A percentile compares a stretch with the other conserved stretches of the same genome.
phyloP scores from a whole-genome alignment of 2,329 filamentous ascomycete species.

The Talaromyces sp. region DNA sequence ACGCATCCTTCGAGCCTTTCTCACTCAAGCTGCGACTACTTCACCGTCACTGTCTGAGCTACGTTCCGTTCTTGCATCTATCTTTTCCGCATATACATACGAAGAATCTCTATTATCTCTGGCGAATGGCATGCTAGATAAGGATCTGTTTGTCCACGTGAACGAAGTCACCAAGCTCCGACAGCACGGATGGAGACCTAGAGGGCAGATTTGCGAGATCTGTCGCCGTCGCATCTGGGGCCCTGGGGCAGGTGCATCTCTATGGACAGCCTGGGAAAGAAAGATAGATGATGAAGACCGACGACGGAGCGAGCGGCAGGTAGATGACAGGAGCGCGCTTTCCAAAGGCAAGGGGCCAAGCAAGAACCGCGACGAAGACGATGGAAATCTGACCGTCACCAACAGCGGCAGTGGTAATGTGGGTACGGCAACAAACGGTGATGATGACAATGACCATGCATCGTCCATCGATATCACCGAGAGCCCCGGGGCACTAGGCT shows the following conservation, averaged over 20 bases:
- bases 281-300: conserved; percentile 40
- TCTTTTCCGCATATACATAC: conserved; percentile 93
- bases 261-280: conserved; percentile 80
- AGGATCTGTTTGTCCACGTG: conserved; percentile 83
- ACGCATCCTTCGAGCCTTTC: conserved; percentile 81
- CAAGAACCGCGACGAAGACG: conserved; percentile 17
- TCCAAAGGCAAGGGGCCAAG: conserved; percentile 40
- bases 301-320: conserved; percentile 28
- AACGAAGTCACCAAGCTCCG: conserved; percentile 68
- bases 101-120: conserved; percentile 84
- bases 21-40: conserved; percentile 72
- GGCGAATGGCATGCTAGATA: conserved; percentile 80
- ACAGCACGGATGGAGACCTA: conserved; percentile 82
- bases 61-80: conserved; percentile 75
- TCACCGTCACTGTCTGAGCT: conserved; percentile 86
- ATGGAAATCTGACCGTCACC: conserved; percentile 13
- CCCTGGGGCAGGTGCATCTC: conserved; percentile 69
- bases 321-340: conserved; percentile 28
- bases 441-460: conserved; percentile 2
- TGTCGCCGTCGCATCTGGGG: conserved; percentile 85
- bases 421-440: background rate
- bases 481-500: conserved; percentile 2
- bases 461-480: background rate
- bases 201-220: conserved; percentile 80
- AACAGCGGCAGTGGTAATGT: conserved; percentile 14